phyloP scores from a whole-genome alignment of 2,329 filamentous ascomycete genomes.

The Cercospora zeina region DNA sequence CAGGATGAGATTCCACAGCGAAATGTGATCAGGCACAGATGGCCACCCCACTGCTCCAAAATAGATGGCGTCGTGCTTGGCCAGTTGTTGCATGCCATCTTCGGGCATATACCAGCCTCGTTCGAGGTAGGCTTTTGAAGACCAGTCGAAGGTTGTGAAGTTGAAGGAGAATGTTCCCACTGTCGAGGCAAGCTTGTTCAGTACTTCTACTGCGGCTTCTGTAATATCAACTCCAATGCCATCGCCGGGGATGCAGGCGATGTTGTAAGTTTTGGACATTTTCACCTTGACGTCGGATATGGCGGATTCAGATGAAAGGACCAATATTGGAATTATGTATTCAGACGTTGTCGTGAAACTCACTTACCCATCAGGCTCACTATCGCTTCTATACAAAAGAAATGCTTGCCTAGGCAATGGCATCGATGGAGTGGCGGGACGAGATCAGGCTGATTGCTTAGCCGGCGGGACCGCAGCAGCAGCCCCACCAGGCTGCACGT shows the following conservation, averaged over 20 bases:
- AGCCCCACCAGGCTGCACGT: neutral
- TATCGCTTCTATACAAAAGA: slow-evolving; percentile 5
- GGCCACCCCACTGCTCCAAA: slow-evolving; percentile 63
- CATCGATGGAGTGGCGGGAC: neutral
- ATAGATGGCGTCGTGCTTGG: slow-evolving; percentile 56
- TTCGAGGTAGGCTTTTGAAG: slow-evolving; percentile 51
- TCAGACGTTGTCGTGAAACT: neutral
- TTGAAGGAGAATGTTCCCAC: slow-evolving; percentile 52
- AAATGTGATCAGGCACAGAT: slow-evolving; percentile 65
- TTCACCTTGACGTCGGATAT: neutral
- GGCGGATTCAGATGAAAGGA: neutral
- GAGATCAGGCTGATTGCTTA: slow-evolving; percentile 16
- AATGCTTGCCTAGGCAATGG: slow-evolving; percentile 8
- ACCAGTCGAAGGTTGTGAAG: slow-evolving; percentile 56
- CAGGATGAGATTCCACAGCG: slow-evolving; percentile 66
- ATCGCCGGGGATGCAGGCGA: slow-evolving; percentile 57
- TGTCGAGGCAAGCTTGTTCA: slow-evolving; percentile 49
- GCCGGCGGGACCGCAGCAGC: neutral
- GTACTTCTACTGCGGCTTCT: slow-evolving; percentile 53
- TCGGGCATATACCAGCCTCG: slow-evolving; percentile 56
- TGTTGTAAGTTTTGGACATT: slow-evolving; percentile 28
- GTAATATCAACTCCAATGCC: slow-evolving; percentile 67
- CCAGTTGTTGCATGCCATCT: slow-evolving; percentile 53
- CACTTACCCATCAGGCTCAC: neutral
- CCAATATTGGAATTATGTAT: neutral